phyloP scores from a whole-genome alignment of 1,284 basidiomycete genomes.

The Heterobasidion occidentale region DNA sequence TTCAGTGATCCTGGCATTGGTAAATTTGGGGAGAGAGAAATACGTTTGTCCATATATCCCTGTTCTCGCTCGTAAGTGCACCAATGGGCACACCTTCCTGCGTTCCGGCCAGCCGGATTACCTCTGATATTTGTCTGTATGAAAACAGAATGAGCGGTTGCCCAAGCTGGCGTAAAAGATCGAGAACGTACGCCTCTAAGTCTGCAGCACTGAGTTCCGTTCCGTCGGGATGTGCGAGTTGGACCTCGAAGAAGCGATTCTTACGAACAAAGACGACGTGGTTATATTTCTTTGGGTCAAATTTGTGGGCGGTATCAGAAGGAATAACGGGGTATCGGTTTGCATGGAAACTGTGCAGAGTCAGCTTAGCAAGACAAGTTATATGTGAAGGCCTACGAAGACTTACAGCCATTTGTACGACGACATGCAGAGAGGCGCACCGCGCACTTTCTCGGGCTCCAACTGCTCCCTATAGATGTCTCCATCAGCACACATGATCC shows the following conservation, averaged over 20 bases:
- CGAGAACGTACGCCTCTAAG: constrained; percentile 50
- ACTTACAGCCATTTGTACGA: constrained; percentile 90
- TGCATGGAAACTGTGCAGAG: constrained; percentile 70
- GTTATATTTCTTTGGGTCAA: constrained; percentile 70
- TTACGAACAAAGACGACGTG: constrained; percentile 90
- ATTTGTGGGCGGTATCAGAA: constrained; percentile 81
- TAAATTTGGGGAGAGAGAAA: constrained; percentile 10
- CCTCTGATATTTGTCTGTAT: constrained; percentile 69
- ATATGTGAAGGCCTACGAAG: too few relatives aligned
- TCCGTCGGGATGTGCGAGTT: constrained; percentile 57
- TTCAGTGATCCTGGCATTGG: not conserved
- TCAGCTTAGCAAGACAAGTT: not conserved
- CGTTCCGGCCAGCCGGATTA: constrained; percentile 64
- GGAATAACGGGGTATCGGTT: constrained; percentile 81
- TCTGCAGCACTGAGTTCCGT: constrained; percentile 69
- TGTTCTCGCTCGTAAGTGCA: constrained; percentile 81
- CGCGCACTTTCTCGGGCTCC: constrained; percentile 85
- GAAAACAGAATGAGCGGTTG: not conserved
- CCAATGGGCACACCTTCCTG: constrained; percentile 63
- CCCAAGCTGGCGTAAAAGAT: not conserved
- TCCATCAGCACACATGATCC: too few relatives aligned
- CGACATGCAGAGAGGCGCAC: constrained; percentile 82
- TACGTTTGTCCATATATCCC: constrained; percentile 86
- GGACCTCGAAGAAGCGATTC: constrained; percentile 84
- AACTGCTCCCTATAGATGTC: constrained; percentile 52